Evolutionary conservation across 2,329 filamentous ascomycete species (phyloP).

Genomic region (Trichophyton simii): DNA sequence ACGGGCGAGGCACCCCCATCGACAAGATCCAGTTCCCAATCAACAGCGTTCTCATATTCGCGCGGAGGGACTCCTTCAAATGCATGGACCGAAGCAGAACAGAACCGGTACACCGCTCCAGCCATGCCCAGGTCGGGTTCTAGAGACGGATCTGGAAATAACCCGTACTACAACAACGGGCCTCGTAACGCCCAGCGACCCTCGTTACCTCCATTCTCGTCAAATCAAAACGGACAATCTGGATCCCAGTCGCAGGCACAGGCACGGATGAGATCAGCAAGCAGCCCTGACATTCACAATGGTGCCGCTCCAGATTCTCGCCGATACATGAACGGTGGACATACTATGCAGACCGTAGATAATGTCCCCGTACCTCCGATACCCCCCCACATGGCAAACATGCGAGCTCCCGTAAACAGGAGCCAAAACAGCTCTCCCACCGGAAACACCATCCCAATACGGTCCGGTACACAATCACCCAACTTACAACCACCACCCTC

Average conservation of each 20-base stretch:
- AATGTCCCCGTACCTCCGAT: constrained; percentile 64
- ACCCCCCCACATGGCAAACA: constrained; percentile 53
- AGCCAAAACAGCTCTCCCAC: constrained; percentile 73
- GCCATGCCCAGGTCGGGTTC: constrained; percentile 73
- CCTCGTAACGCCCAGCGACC: constrained; percentile 51
- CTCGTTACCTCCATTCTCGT: constrained; percentile 61
- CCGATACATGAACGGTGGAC: constrained; percentile 39
- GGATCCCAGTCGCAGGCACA: constrained; percentile 40
- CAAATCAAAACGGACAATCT: constrained; percentile 38
- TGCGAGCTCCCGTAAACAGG: constrained; percentile 53
- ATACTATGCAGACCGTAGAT: constrained; percentile 42
- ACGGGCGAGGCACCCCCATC: constrained; percentile 54
- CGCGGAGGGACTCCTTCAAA: constrained; percentile 52
- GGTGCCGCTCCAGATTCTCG: constrained; percentile 42
- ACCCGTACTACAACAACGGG: constrained; percentile 51
- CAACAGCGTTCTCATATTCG: constrained; percentile 66
- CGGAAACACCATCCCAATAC: constrained; percentile 51
- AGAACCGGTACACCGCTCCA: constrained; percentile 73
- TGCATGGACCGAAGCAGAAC: constrained; percentile 54
- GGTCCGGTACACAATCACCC: constrained; percentile 59
- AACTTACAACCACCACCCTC: constrained; percentile 45
- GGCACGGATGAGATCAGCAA: constrained; percentile 75
- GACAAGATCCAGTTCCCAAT: constrained; percentile 38
- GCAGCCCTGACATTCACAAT: constrained; percentile 82
- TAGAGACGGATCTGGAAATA: constrained; percentile 55